Conservation (phyloP, 768 basidiomycete species). For the Calocera cornea region DNA sequence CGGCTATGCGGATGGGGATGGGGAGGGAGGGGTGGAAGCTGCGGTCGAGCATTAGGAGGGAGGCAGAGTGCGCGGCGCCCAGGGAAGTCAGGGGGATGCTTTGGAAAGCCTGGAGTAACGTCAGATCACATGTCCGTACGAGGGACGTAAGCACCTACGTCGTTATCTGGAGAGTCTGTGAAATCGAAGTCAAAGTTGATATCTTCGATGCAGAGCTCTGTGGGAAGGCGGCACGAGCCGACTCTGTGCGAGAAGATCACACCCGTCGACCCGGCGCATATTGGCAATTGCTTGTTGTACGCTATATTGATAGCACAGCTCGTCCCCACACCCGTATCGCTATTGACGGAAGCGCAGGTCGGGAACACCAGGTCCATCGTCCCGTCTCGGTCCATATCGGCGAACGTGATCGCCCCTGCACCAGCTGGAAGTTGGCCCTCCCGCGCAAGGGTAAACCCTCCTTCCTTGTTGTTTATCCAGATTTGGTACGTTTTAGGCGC, state of each 20-base stretch:
- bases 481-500: slow-evolving; percentile 64
- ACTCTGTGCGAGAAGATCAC: slow-evolving; percentile 37
- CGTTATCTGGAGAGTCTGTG: slow-evolving; percentile 34
- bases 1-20: slow-evolving; percentile 67
- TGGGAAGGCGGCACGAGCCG: slow-evolving; percentile 56
- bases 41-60: slow-evolving; percentile 58
- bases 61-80: slow-evolving; percentile 24
- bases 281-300: slow-evolving; percentile 78
- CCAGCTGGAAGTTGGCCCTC: slow-evolving; percentile 59
- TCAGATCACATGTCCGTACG: neutral
- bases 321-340: slow-evolving; percentile 53
- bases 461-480: slow-evolving; percentile 75
- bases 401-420: slow-evolving; percentile 69
- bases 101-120: slow-evolving; percentile 42
- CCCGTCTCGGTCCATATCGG: slow-evolving; percentile 89
- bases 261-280: slow-evolving; percentile 51
- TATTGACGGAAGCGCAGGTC: slow-evolving; percentile 60
- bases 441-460: slow-evolving; percentile 58
- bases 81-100: slow-evolving; percentile 43
- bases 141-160: slow-evolving; percentile 28
- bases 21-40: slow-evolving; percentile 56
- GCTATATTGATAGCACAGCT: slow-evolving; percentile 80
- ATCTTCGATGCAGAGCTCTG: slow-evolving; percentile 72
- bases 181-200: slow-evolving; percentile 67
- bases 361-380: slow-evolving; percentile 92